phyloP scores from a whole-genome alignment of 2,329 filamentous ascomycete species.

The Fusarium napiforme region DNA sequence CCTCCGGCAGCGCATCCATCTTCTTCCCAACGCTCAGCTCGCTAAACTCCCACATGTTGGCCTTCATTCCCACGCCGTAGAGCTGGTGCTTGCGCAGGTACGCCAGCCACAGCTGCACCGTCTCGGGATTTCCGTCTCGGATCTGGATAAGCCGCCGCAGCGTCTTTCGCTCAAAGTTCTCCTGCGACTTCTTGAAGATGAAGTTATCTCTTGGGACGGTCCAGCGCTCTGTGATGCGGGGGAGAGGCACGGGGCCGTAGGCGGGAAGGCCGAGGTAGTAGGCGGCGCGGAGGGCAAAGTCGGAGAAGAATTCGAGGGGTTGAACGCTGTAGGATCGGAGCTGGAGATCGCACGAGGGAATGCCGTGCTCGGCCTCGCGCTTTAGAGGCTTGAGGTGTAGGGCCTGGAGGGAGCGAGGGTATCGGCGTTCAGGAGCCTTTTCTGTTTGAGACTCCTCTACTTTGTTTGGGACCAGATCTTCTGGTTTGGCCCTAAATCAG shows the following conservation, averaged over 20 bases:
- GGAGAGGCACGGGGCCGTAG: constrained; percentile 85
- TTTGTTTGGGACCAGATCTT: constrained; percentile 32
- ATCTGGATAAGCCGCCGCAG: constrained; percentile 89
- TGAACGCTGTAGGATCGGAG: constrained; percentile 90
- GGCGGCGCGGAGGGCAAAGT: constrained; percentile 93
- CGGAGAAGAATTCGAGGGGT: constrained; percentile 92
- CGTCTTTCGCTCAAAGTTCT: constrained; percentile 96
- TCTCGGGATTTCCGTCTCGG: constrained; percentile 88
- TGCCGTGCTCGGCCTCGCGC: constrained; percentile 76
- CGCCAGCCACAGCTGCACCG: constrained; percentile 90
- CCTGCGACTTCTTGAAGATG: constrained; percentile 96
- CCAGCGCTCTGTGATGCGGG: constrained; percentile 90
- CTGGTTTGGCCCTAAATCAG: constrained; percentile 28
- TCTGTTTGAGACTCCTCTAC: constrained; percentile 4
- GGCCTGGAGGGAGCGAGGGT: constrained; percentile 84
- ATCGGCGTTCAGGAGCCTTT: constrained; percentile 55
- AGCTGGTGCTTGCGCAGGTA: constrained; percentile 93
- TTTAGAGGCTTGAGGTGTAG: constrained; percentile 87
- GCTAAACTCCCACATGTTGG: constrained; percentile 92
- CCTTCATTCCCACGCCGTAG: constrained; percentile 98
- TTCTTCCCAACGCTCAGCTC: constrained; percentile 63
- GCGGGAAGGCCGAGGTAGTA: constrained; percentile 93
- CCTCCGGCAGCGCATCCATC: constrained; percentile 40
- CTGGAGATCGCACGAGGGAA: constrained; percentile 91
- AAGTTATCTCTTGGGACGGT: constrained; percentile 90